These are phyloP conservation scores for Citrus reticulata DNA, from an alignment of 345 rosid genomes.

Conservation along the genomic window DNA sequence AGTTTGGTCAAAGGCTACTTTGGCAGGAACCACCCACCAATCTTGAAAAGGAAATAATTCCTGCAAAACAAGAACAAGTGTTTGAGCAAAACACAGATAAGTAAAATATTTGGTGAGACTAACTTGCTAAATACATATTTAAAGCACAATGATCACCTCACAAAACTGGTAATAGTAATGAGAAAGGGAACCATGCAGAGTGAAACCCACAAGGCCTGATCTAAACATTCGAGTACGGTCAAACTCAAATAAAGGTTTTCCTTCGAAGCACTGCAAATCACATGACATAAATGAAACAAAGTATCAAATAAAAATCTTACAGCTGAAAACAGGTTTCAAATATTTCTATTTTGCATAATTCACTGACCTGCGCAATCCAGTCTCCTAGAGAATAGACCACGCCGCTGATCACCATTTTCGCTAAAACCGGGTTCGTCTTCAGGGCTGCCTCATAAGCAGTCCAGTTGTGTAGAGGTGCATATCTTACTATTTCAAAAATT, in stretches of 20 bases:
- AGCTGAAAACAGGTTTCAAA: neutral
- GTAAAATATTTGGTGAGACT: neutral
- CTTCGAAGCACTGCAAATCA: slow-evolving; percentile 68
- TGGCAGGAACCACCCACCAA: slow-evolving; percentile 98
- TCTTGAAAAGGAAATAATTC: slow-evolving; percentile 79
- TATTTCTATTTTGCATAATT: neutral
- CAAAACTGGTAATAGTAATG: slow-evolving; percentile 92
- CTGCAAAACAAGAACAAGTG: slow-evolving; percentile 22
- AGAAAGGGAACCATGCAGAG: slow-evolving; percentile 87
- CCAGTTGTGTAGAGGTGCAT: slow-evolving; percentile 98
- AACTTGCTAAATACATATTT: neutral
- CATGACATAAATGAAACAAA: neutral
- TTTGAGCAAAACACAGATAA: neutral
- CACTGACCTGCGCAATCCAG: slow-evolving; percentile 92
- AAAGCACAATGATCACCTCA: slow-evolving; percentile 41
- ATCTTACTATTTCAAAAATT: slow-evolving; percentile 74
- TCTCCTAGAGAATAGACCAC: slow-evolving; percentile 89
- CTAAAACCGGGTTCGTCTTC: slow-evolving; percentile 75
- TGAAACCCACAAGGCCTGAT: slow-evolving; percentile 94
- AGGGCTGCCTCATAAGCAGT: slow-evolving; percentile 89
- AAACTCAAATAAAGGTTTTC: slow-evolving; percentile 82
- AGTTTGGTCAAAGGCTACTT: slow-evolving; percentile 86
- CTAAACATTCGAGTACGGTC: slow-evolving; percentile 82
- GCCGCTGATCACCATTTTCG: slow-evolving; percentile 94
- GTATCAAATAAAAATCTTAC: neutral